Evolutionary conservation across 306 rosid genomes (phyloP).

Genomic region (Coriaria nepalensis): DNA sequence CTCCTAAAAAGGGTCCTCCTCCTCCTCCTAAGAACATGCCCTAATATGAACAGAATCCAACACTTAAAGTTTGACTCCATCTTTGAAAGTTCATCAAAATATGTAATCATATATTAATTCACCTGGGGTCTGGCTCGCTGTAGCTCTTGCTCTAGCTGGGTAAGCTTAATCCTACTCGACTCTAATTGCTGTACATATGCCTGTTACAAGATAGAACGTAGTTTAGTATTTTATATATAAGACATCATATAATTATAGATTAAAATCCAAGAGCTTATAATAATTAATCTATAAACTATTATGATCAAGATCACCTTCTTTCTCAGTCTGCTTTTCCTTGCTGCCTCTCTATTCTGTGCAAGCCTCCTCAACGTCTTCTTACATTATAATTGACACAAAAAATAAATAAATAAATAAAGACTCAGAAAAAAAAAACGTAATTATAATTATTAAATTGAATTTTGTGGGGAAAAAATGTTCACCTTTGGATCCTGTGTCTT

Average conservation of each 20-base stretch:
- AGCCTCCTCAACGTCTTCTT: conserved; percentile 58
- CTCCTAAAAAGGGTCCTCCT: too few relatives aligned
- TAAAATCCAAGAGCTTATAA: not conserved
- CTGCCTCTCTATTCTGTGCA: conserved; percentile 79
- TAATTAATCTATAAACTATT: not conserved
- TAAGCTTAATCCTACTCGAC: conserved; percentile 70
- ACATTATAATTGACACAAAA: too few relatives aligned
- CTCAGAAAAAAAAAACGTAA: too few relatives aligned
- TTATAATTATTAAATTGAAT: too few relatives aligned
- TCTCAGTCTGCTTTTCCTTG: conserved; percentile 65
- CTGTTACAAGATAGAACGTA: conserved; percentile 12
- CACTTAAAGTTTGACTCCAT: too few relatives aligned
- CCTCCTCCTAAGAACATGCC: too few relatives aligned
- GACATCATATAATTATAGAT: too few relatives aligned
- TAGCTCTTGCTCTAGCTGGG: conserved; percentile 73
- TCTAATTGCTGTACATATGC: conserved; percentile 72
- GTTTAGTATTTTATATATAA: not conserved
- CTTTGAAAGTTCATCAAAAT: not conserved
- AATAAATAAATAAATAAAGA: too few relatives aligned
- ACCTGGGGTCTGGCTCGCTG: conserved; percentile 80
- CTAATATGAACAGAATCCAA: too few relatives aligned
- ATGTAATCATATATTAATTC: conserved; percentile 8
- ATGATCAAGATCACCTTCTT: conserved; percentile 40
- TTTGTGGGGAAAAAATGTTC: not conserved
- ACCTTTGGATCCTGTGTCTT: conserved; percentile 4